Evolutionary conservation across 2,329 filamentous ascomycete species (phyloP), one percentile per base, ranked within the genome.

Genomic region (Scytalidium sp.): DNA sequence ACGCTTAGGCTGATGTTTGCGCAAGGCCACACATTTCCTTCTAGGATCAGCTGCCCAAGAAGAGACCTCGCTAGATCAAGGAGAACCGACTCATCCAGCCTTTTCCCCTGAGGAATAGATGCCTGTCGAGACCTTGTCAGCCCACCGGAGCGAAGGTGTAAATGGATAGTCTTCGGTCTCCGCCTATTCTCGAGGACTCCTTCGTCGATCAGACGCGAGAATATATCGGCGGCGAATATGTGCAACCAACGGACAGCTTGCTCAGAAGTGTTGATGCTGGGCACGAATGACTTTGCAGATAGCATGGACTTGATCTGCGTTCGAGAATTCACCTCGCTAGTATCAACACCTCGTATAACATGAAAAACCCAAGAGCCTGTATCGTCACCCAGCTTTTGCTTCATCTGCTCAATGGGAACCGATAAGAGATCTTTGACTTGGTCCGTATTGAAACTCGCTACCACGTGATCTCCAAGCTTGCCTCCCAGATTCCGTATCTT

Each of bases 301-400:
- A 97, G 76, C 92, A 99, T 97, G 15, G 88, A 94, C 67, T 97
- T 97, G 73, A 97, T 96, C 62, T 94, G 89, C 1, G 91, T 96
- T 46, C 93, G 79, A 22, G 90, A 81, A 62, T 90, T 97, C 57
- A 99, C 90, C 67, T 97, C 92, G 60, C 87, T 94, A 45, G 76
- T 74, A 66, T 99, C 94, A 53, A 92, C 83, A 1, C 94, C 94
- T 10, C 94, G 83, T 47, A 97, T 86, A 10, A 86, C 87, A 48
- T 87, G 83, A 69, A 96, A 87, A 10, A 97, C 75, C 91, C 92
- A 97, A 3, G 78, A 75, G 1, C 90, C 93, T 0, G 88, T 94
- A 41, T 96, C 90, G 46, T 93, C 87, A 3, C 90, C 89, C 17
- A 97, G 70, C 60, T 85, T 88, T 36, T 80, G 78, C 68, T 92